Conservation (phyloP, 257 asterid species). For the Forsythia suspensa region DNA sequence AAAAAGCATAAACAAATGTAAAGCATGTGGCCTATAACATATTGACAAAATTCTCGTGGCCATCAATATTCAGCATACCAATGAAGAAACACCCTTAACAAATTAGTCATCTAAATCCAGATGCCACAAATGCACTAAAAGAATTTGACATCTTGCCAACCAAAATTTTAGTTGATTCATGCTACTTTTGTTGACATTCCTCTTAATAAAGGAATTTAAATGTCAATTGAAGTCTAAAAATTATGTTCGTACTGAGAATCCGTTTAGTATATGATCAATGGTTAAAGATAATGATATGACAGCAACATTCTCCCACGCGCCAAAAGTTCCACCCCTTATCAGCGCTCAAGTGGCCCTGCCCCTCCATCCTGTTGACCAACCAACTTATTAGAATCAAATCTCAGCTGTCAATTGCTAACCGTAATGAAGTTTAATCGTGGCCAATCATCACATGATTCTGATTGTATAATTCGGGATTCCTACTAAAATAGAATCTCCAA, state of each 20-base stretch:
- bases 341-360: not conserved
- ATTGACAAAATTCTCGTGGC: constrained; percentile 2
- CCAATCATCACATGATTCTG: too few species aligned
- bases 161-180: not conserved
- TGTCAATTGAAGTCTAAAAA: not conserved
- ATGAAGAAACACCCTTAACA: not conserved
- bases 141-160: constrained; percentile 15
- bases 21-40: not conserved
- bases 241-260: not conserved
- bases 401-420: constrained; percentile 4
- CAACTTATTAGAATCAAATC: constrained; percentile 5
- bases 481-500: too few species aligned
- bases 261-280: too few species aligned
- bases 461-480: too few species aligned
- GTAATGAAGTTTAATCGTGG: too few species aligned
- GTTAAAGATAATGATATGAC: too few species aligned
- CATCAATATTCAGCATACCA: constrained; percentile 11
- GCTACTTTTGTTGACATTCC: not conserved
- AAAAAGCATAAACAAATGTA: constrained; percentile 1
- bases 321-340: too few species aligned
- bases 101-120: constrained; percentile 9
- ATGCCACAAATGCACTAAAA: not conserved
- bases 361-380: not conserved
- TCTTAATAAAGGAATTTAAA: not conserved
- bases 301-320: too few species aligned